Conservation (phyloP, 2,329 filamentous ascomycete genomes). For the Neonectria faginata region DNA sequence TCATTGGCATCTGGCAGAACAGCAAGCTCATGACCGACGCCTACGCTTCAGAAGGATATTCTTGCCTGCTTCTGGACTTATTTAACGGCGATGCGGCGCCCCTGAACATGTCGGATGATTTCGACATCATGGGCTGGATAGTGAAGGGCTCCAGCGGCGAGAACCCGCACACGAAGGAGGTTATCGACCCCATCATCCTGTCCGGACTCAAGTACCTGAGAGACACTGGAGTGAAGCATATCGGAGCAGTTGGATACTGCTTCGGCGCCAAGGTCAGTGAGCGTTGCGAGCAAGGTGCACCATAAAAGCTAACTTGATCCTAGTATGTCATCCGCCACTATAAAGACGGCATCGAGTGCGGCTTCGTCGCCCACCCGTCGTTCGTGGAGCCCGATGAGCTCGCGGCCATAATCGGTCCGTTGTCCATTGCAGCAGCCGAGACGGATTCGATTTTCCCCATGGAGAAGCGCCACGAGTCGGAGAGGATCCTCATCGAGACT, state of each 20-base stretch:
- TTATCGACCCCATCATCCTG: conserved; percentile 47
- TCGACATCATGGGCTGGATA: conserved; percentile 49
- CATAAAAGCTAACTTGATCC: not conserved
- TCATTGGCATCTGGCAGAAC: conserved; percentile 63
- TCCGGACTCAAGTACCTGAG: conserved; percentile 64
- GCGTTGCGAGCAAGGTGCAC: not conserved
- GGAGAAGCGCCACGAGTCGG: conserved; percentile 72
- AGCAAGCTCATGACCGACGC: conserved; percentile 53
- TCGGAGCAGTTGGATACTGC: conserved; percentile 79
- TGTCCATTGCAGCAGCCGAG: conserved; percentile 75
- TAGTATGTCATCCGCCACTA: conserved; percentile 76
- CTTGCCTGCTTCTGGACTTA: conserved; percentile 48
- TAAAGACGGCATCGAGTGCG: conserved; percentile 73
- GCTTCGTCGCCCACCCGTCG: conserved; percentile 81
- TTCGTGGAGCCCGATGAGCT: conserved; percentile 78
- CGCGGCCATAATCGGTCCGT: conserved; percentile 71
- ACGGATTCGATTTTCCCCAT: conserved; percentile 74
- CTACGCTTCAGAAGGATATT: conserved; percentile 50
- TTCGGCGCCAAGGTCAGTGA: conserved; percentile 75
- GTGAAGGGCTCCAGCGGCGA: conserved; percentile 56
- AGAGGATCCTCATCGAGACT: conserved; percentile 68
- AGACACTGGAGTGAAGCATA: conserved; percentile 65
- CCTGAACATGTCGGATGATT: conserved; percentile 55
- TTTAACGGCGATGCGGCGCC: conserved; percentile 54
- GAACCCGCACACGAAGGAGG: conserved; percentile 52